Percentiles rank a stretch among this genome's conserved stretches.
Conservation (phyloP, 345 rosid genomes). For the Populus tremula region DNA sequence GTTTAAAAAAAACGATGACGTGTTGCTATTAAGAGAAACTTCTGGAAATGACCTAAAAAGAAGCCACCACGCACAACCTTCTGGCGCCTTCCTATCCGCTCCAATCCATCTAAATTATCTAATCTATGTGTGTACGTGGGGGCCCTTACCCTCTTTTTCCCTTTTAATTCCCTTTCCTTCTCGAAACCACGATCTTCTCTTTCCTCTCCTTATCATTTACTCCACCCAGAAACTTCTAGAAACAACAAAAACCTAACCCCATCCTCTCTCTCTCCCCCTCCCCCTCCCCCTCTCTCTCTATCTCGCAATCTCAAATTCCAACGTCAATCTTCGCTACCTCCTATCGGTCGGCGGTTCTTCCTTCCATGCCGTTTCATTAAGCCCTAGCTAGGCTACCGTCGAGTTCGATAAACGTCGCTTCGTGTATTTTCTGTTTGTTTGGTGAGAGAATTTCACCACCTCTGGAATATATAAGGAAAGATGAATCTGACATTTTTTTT, state of each 20-base stretch:
- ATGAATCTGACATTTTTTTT: not conserved
- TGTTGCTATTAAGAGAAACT: not conserved
- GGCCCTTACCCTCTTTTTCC: not conserved
- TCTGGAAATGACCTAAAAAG: slow-evolving; percentile 7
- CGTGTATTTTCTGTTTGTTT: slow-evolving; percentile 13
- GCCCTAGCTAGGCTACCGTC: too few species aligned
- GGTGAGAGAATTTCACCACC: slow-evolving; percentile 10
- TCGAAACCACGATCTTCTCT: slow-evolving; percentile 1
- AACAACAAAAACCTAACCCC: slow-evolving; percentile 29
- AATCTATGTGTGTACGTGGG: too few species aligned
- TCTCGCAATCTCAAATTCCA: not conserved
- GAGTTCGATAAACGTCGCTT: too few species aligned
- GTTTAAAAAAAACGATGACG: too few species aligned
- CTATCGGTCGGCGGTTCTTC: not conserved
- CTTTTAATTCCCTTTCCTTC: slow-evolving; percentile 12
- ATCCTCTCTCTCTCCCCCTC: not conserved
- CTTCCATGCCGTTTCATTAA: too few species aligned
- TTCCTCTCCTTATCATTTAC: slow-evolving; percentile 44
- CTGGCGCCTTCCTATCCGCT: slow-evolving; percentile 12
- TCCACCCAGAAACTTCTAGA: slow-evolving; percentile 80
- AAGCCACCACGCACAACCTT: not conserved
- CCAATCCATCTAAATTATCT: not conserved
- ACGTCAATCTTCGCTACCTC: not conserved
- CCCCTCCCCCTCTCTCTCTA: not conserved
- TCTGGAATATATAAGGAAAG: not conserved